Percentiles rank a stretch among this genome's conserved stretches.
These are phyloP conservation scores for Hypericum perforatum DNA, from an alignment of 345 rosid genomes.

Conservation along the genomic window DNA sequence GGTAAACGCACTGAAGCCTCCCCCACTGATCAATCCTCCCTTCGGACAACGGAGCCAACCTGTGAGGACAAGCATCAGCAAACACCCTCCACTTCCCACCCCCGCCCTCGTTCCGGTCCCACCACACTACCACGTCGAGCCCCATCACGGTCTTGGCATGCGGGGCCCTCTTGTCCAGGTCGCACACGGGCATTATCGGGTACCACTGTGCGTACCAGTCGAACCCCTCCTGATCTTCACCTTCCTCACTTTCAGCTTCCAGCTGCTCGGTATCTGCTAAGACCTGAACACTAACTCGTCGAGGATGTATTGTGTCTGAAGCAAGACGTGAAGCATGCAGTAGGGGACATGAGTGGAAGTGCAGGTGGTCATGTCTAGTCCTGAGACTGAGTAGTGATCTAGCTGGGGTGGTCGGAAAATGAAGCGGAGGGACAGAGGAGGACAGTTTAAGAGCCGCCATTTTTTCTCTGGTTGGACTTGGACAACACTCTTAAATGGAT, in stretches of 20 bases:
- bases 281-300: too few species aligned
- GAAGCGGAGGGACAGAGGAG: neutral
- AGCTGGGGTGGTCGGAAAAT: neutral
- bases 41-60: slow-evolving; percentile 8
- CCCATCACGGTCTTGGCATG: slow-evolving; percentile 8
- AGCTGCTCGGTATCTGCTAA: too few species aligned
- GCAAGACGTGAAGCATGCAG: neutral
- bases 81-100: slow-evolving; percentile 6
- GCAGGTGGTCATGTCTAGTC: neutral
- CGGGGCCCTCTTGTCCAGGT: slow-evolving; percentile 7
- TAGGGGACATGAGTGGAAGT: neutral
- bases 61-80: slow-evolving; percentile 6
- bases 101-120: slow-evolving; percentile 7
- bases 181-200: slow-evolving; percentile 9
- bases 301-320: too few species aligned
- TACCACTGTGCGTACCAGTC: slow-evolving; percentile 7
- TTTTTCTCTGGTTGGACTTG: too few species aligned
- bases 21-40: slow-evolving; percentile 9
- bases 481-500: too few species aligned
- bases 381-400: neutral
- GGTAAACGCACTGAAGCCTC: slow-evolving; percentile 7
- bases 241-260: too few species aligned
- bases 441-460: neutral
- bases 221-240: neutral
- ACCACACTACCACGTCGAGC: slow-evolving; percentile 5